A percentile compares a stretch with the other conserved stretches of the same genome.
phyloP scores from a whole-genome alignment of 139 green algal genomes.

The Volvox africanus region DNA sequence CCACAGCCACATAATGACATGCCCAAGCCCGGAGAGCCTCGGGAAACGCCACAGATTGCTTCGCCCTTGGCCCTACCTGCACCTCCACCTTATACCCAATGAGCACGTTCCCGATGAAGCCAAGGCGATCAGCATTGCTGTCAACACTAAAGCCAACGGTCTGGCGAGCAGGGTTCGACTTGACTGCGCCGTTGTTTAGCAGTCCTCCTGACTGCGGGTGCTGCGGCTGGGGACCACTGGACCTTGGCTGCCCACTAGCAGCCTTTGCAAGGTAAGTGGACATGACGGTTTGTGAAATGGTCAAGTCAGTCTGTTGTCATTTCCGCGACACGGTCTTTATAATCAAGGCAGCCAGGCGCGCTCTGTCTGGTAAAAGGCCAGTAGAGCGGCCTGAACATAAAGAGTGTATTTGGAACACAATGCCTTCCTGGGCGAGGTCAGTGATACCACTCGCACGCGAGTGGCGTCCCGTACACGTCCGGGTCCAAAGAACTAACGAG shows the following conservation, averaged over 20 bases:
- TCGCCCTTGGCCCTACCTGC: conserved; percentile 64
- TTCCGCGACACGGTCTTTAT: not conserved
- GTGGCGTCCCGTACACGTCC: too few relatives aligned
- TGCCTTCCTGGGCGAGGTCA: too few relatives aligned
- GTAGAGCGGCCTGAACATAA: conserved; percentile 11
- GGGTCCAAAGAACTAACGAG: too few relatives aligned
- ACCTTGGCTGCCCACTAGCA: not conserved
- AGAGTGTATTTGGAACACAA: not conserved
- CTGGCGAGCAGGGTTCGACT: conserved; percentile 5
- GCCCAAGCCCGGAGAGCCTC: not conserved
- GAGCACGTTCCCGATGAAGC: conserved; percentile 71
- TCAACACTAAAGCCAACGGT: conserved; percentile 22
- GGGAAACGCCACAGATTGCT: not conserved
- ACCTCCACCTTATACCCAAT: conserved; percentile 81
- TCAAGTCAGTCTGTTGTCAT: not conserved
- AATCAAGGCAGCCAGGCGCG: not conserved
- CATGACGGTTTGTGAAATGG: not conserved
- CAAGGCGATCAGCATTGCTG: conserved; percentile 33
- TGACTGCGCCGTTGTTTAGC: not conserved
- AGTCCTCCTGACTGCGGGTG: not conserved
- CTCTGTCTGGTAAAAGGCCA: not conserved
- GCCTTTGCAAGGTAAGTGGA: conserved; percentile 15
- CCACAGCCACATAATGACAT: not conserved
- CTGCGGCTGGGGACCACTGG: conserved; percentile 15
- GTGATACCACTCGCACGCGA: too few relatives aligned